Evolutionary conservation across 164 flowering plant species (phyloP), one percentile per base, ranked within the genome.

Genomic region (Houttuynia cordata): DNA sequence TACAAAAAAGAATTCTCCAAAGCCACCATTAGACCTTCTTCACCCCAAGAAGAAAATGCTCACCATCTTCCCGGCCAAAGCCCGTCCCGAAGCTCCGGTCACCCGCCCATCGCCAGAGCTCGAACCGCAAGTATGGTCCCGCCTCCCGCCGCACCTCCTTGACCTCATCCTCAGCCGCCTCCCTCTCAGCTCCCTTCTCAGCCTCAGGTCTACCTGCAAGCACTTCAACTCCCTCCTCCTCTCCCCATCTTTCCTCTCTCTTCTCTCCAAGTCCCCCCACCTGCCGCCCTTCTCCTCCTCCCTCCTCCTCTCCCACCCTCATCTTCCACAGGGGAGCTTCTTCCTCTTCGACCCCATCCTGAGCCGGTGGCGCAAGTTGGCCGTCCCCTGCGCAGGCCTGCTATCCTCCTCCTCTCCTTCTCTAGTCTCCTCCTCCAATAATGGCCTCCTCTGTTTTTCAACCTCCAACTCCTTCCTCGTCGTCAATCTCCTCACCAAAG

Each of bases 261-360:
- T 86, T 73, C 58, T 81, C 13, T 70, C 73, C 71, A 34, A 22
- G 13, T 17, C 63, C n/a, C n/a, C 9, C 63, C 74, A 10, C n/a
- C n/a, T n/a, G n/a, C n/a, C n/a, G 0, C 56, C 67, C 53, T 53
- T 74, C 53, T 72, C 82, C 37, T 73, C 85, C 5, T 83, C 78
- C 47, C 74, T 85, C 58, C 62, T 88, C n/a, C 81, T 84, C 18
- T 79, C 88, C 25, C 88, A 88, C 64, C 86, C 92, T 4, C 90
- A 78, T n/a, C 69, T 74, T 25, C 65, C 49, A 37, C 65, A 24
- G 24, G 67, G 58, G 9, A 24, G 57, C 30, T 77, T 67, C 68
- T 72, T 74, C 4, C 73, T 88, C 52, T 83, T 74, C 61, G 80
- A 88, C 62, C 69, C 83, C 4, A 24, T 13, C 21, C 62, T 59